phyloP scores from a whole-genome alignment of 495 filamentous ascomycete genomes.

The Parathielavia hyrcaniae region DNA sequence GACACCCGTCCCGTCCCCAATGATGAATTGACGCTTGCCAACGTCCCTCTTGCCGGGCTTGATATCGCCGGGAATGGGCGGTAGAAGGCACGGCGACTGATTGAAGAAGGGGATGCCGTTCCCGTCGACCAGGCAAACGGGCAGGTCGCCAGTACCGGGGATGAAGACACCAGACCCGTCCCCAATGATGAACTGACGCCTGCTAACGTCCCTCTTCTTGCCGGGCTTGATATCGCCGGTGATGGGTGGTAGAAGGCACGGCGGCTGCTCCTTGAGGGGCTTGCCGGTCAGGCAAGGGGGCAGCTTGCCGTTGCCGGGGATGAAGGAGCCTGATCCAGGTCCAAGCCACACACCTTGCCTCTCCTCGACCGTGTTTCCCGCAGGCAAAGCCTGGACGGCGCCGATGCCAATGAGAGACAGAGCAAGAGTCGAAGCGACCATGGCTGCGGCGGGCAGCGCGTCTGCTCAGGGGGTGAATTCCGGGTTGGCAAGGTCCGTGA shows the following conservation, averaged over 20 bases:
- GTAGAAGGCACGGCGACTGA: slow-evolving; percentile 27
- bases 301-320: slow-evolving; percentile 7
- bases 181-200: slow-evolving; percentile 23
- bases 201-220: slow-evolving; percentile 15
- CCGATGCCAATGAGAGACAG: slow-evolving; percentile 30
- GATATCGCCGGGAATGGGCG: slow-evolving; percentile 28
- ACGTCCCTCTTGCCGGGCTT: slow-evolving; percentile 20
- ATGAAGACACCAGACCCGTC: slow-evolving; percentile 15
- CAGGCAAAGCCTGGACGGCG: slow-evolving; percentile 29
- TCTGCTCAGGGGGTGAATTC: slow-evolving; percentile 10
- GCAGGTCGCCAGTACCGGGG: slow-evolving; percentile 15
- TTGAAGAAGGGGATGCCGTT: slow-evolving; percentile 12
- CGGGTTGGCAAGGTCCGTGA: slow-evolving; percentile 18
- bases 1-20: slow-evolving; percentile 16
- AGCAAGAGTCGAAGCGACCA: slow-evolving; percentile 29
- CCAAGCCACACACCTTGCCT: slow-evolving; percentile 20
- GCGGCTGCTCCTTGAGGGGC: slow-evolving; percentile 14
- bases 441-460: slow-evolving; percentile 16
- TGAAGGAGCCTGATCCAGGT: slow-evolving; percentile 9
- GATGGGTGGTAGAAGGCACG: slow-evolving; percentile 27
- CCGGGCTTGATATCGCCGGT: slow-evolving; percentile 23
- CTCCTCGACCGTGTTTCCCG: slow-evolving; percentile 17
- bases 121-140: slow-evolving; percentile 13
- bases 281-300: slow-evolving; percentile 13
- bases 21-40: slow-evolving; percentile 21